phyloP scores from a whole-genome alignment of 2,329 filamentous ascomycete genomes.

The Cladosporium sp. region DNA sequence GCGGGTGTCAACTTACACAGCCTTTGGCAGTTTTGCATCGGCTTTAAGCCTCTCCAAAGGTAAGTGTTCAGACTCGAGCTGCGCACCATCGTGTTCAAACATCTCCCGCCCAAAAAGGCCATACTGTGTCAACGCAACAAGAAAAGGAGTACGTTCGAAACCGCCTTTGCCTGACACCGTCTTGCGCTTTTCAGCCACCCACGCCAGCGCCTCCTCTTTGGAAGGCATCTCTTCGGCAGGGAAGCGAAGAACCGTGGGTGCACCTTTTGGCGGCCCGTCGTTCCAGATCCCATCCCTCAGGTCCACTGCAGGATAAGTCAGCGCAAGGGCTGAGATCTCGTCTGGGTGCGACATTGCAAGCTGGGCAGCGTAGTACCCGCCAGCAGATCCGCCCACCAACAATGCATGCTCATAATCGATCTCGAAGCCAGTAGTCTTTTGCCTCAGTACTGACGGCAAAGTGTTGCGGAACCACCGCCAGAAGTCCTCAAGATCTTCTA shows the following conservation, averaged over 20 bases:
- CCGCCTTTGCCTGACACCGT: conserved; percentile 15
- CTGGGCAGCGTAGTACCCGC: conserved; percentile 7
- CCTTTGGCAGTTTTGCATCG: background rate
- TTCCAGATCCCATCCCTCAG: conserved; percentile 1
- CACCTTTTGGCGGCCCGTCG: background rate
- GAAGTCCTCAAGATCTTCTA: conserved; percentile 19
- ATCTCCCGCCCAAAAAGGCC: background rate
- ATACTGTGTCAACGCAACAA: conserved; percentile 8
- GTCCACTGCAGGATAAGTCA: conserved; percentile 12
- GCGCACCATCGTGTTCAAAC: background rate
- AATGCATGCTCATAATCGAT: conserved; percentile 1
- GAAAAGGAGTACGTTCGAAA: background rate
- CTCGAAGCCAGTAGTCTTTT: background rate
- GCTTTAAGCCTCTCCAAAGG: background rate
- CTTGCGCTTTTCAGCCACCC: conserved; percentile 3
- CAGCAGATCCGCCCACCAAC: conserved; percentile 10
- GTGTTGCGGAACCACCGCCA: conserved; percentile 3
- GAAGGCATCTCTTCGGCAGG: background rate
- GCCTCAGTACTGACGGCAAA: background rate
- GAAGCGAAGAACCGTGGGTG: conserved; percentile 13
- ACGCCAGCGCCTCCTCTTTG: conserved; percentile 11
- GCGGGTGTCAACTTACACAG: background rate
- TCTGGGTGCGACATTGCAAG: conserved; percentile 14
- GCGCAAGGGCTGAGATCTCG: conserved; percentile 2
- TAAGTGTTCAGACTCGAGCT: background rate